These are phyloP conservation scores for Pleurotus eryngii DNA, from an alignment of 768 basidiomycete species.

Conservation along the genomic window DNA sequence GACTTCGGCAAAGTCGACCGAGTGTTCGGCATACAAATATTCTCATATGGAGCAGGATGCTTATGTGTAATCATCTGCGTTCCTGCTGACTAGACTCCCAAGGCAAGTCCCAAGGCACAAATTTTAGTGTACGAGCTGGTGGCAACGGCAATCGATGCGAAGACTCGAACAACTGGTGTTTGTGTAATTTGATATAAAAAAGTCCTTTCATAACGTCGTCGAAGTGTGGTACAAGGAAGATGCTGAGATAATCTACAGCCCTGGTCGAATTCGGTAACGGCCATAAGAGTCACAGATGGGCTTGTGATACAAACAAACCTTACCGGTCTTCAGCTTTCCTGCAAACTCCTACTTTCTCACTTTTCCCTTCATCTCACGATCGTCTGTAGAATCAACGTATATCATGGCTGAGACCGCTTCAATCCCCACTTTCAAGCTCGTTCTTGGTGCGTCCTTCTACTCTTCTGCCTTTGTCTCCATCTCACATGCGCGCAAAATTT, in stretches of 20 bases:
- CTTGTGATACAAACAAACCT: constrained; percentile 7
- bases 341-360: not conserved
- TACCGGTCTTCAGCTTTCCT: not conserved
- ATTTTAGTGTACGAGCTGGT: too few species aligned
- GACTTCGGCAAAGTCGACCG: too few species aligned
- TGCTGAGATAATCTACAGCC: not conserved
- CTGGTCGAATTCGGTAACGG: not conserved
- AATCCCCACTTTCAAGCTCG: constrained; percentile 97
- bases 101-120: too few species aligned
- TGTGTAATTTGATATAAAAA: too few species aligned
- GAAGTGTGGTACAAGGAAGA: too few species aligned
- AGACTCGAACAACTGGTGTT: too few species aligned
- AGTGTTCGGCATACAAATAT: too few species aligned
- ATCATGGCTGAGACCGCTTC: constrained; percentile 38
- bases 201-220: too few species aligned
- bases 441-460: constrained; percentile 70
- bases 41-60: too few species aligned
- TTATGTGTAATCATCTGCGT: too few species aligned
- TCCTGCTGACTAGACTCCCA: too few species aligned
- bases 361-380: not conserved
- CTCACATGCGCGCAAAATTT: constrained; percentile 19
- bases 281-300: not conserved
- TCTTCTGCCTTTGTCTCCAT: constrained; percentile 22
- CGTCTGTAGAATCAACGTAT: not conserved
- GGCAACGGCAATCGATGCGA: too few species aligned